These are phyloP conservation scores for Hyphopichia khmerensis DNA, from an alignment of 1,139 yeast genomes.

Conservation along the genomic window DNA sequence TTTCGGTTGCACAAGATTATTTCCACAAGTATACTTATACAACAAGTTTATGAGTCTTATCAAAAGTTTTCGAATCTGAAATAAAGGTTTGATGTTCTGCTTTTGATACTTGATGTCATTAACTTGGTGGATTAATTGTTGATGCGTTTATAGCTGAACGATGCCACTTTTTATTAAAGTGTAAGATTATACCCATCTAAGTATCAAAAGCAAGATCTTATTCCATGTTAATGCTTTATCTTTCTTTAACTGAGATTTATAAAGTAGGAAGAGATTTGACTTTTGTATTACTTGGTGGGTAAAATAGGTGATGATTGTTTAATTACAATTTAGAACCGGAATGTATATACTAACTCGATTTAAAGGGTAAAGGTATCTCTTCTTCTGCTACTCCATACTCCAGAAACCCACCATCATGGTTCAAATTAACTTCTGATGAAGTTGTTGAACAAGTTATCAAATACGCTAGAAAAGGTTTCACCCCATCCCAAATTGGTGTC, in stretches of 20 bases:
- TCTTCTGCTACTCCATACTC: constrained; percentile 99
- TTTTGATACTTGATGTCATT: constrained; percentile 4
- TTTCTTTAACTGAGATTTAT: neutral
- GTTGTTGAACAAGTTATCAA: constrained; percentile 98
- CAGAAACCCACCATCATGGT: constrained; percentile 99
- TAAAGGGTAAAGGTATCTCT: constrained; percentile 97
- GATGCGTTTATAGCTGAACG: constrained; percentile 8
- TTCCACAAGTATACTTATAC: neutral
- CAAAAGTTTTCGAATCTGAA: constrained; percentile 23
- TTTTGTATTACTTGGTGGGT: too few species aligned
- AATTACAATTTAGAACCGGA: neutral
- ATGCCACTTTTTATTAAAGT: constrained; percentile 13
- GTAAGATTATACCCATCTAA: neutral
- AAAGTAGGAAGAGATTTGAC: too few species aligned
- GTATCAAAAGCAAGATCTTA: too few species aligned
- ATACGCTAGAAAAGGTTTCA: constrained; percentile 99
- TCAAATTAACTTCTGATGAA: constrained; percentile 93
- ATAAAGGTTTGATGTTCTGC: neutral
- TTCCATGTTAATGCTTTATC: neutral
- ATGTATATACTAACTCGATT: constrained; percentile 32
- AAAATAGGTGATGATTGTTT: neutral
- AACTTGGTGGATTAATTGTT: neutral
- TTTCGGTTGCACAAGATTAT: constrained; percentile 7
- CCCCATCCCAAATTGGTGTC: constrained; percentile 99
- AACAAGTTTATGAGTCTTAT: constrained; percentile 24